Evolutionary conservation across 2,329 filamentous ascomycete genomes (phyloP), one percentile per base, ranked within the genome.

Genomic region (Colletotrichum kahawae): DNA sequence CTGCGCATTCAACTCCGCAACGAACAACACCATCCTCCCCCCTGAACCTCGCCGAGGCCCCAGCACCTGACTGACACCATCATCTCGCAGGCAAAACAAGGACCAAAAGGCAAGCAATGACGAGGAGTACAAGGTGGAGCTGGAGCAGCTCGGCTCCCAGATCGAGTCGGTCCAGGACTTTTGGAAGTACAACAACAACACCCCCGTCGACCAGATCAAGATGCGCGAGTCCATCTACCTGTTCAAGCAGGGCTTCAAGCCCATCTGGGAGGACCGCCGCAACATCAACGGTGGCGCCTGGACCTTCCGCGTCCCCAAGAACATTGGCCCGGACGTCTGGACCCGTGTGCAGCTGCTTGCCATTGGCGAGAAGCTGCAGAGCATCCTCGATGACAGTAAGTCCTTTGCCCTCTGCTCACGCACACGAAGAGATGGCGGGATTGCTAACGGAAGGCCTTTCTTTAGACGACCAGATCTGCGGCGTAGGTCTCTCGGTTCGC

Each of bases 291-390:
- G 96, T 67, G 96, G 96, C 65, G 94, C 94, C 82, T 98, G 95
- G 95, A 97, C 95, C 27, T 98, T 98, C 85, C 93, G 96, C 66
- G 93, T 98, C 59, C 92, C 93, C 77, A 98, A 98, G 87, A 89
- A 88, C 76, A 89, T 90, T 48, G 92, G 91, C 7, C 90, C 92
- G 4, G 93, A 93, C 79, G 94, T 95, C 82, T 98, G 93, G 95
- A 95, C 93, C 79, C 92, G 93, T 82, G 89, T 98, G 76, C 92
- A 95, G 86, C 87, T 96, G 82, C 89, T 97, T 83, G 95, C 95
- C 38, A 95, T 97, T 76, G 95, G 95, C 38, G 95, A 97, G 87
- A 90, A 93, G 81, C 87, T 97, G 77, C 93, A 97, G 85, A 89
- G 90, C 77, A 93, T 91, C 18, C 88, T 97, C 13, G 93, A 94